These are phyloP conservation scores for Epichloe amarillans DNA, from an alignment of 2,329 filamentous ascomycete genomes.

Conservation along the genomic window DNA sequence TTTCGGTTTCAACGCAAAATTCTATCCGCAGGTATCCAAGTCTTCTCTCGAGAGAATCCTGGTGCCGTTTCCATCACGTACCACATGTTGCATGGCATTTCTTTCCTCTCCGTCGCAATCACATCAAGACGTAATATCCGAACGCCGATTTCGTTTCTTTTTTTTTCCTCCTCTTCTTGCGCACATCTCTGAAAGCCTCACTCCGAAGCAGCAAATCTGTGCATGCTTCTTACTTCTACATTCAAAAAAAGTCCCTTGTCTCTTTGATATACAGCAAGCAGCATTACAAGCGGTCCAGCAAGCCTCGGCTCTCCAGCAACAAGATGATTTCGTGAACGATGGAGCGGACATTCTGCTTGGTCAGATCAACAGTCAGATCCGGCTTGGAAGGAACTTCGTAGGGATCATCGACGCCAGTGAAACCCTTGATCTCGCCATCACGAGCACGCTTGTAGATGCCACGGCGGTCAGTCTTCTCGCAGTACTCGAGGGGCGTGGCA, in stretches of 20 bases:
- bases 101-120: background rate
- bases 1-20: no score
- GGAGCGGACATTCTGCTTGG: conserved; percentile 78
- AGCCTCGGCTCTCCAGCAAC: conserved; percentile 75
- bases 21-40: no score
- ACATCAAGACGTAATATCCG: background rate
- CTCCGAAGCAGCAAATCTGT: no score
- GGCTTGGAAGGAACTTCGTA: conserved; percentile 78
- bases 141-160: background rate
- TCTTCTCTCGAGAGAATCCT: no score
- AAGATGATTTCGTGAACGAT: conserved; percentile 96
- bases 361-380: conserved; percentile 71
- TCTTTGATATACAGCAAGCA: background rate
- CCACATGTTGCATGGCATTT: background rate
- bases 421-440: conserved; percentile 86
- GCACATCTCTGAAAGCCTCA: background rate
- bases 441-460: conserved; percentile 80
- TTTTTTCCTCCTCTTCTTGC: background rate
- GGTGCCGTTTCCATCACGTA: background rate
- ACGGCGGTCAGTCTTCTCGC: conserved; percentile 87
- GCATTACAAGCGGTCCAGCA: conserved; percentile 58
- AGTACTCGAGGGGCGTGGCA: conserved; percentile 79
- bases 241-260: background rate
- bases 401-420: conserved; percentile 95
- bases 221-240: no score